phyloP scores from a whole-genome alignment of 345 rosid genomes.

The Acer negundo region DNA sequence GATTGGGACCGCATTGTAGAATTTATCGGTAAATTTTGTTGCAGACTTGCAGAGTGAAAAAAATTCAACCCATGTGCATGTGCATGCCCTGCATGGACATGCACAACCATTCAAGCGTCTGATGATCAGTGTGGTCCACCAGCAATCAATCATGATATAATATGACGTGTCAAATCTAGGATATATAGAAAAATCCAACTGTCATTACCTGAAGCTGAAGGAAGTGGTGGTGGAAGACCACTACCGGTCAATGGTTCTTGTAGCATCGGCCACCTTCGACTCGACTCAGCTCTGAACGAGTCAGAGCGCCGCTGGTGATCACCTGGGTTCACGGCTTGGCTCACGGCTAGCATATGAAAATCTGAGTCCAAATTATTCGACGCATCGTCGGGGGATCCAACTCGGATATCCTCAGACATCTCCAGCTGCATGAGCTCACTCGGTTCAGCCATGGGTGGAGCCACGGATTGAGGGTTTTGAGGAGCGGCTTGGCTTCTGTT shows the following conservation, averaged over 20 bases:
- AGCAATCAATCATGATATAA: too few species aligned
- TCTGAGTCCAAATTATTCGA: conserved; percentile 71
- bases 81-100: conserved; percentile 16
- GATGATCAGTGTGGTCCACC: neutral
- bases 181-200: neutral
- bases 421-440: conserved; percentile 72
- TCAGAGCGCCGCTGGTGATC: conserved; percentile 41
- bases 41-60: neutral
- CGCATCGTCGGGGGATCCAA: conserved; percentile 79
- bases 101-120: too few species aligned
- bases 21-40: neutral
- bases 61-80: conserved; percentile 13
- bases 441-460: conserved; percentile 41
- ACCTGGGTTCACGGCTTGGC: conserved; percentile 23
- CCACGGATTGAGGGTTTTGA: conserved; percentile 25
- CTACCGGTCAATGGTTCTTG: conserved; percentile 28
- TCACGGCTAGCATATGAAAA: conserved; percentile 39
- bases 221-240: conserved; percentile 32
- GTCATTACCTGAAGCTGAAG: conserved; percentile 39
- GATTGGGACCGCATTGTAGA: conserved; percentile 9
- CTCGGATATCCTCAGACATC: conserved; percentile 80
- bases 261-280: conserved; percentile 50
- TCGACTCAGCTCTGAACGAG: conserved; percentile 47
- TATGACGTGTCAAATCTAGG: neutral
- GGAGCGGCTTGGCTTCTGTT: conserved; percentile 15